Base-by-base conservation (phyloP, 164 flowering plant species). In the Macadamia integrifolia region DNA sequence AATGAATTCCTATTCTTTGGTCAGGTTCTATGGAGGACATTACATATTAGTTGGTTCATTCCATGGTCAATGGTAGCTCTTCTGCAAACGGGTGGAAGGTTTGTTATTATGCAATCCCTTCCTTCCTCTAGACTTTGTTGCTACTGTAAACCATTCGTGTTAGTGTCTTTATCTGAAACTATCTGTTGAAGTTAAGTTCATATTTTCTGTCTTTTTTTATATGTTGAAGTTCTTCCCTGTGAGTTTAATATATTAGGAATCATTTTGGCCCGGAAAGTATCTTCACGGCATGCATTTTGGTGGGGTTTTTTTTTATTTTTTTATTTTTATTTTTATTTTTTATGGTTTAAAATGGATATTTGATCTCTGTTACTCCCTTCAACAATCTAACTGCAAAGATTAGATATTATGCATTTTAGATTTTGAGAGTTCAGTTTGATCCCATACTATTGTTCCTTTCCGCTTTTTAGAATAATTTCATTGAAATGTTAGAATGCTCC, bases 1-100 rank as follows among this genome's bases (percentile, higher is more conserved):
- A 53, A 18, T 60, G 15, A 56, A 66, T 58, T 72, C 67, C 35
- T 65, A 43, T 58, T 57, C 18, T 65, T 72, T 52, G 53, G 29
- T 57, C 40, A 73, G 58, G 72, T 60, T 69, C 61, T 52, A 58
- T 61, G 74, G 61, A 68, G 69, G 40, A 56, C 44, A 29, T 63
- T 56, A 52, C 65, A 46, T 64, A 56, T 69, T 68, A 31, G 13
- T 6, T 11, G 42, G 66, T 32, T 72, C 43, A 18, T 46, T 58
- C 44, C 48, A 29, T 32, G 65, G 46, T 64, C 14, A 64, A 42
- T 70, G 50, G 64, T 57, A 55, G 63, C 72, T 65, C 48, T 58
- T 71, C 50, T 61, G 61, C 74, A 40, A 18, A n/a, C 61, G 42
- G n/a, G 35, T 73, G 70, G 28, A 57, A 71, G 71, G 78, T 75